Evolutionary conservation across 2,329 filamentous ascomycete genomes (phyloP), one percentile per base, ranked within the genome.

Genomic region (Cercospora canescens): DNA sequence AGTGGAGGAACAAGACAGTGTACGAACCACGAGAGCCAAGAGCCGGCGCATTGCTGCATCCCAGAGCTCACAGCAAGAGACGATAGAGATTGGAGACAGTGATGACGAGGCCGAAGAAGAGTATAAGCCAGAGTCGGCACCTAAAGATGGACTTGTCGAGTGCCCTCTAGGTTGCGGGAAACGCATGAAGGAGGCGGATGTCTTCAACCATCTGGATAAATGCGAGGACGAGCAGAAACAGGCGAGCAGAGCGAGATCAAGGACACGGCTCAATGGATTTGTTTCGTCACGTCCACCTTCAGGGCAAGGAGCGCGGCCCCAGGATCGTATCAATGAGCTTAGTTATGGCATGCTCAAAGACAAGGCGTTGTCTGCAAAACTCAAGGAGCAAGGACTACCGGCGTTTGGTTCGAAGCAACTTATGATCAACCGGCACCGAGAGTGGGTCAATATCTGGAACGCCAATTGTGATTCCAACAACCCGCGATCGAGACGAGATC

Each of bases 401-500:
- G 86, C 84, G 9, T 83, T 81, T 66, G 95, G 95, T 0, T 79
- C 85, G 0, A 90, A 90, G 54, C 81, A 85, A 54, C 83, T 94
- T 1, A 82, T 98, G 62, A 90, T 94, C 76, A 87, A 85, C 70
- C 87, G 96, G 18, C 94, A 98, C 74, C 92, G 87, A 26, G 95
- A 99, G 78, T 99, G 94, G 94, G 85, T 95, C 60, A 97, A 95
- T 39, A 81, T 99, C 18, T 97, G 93, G 91, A 99, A 99, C 77
- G 92, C 96, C 11, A 99, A 99, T 76, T 97, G 93, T 79, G 95
- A 99, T 78, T 91, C 94, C 2, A 86, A 86, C 37, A 82, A 83
- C 1, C 93, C 93, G 0, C 91, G 90, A 75, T 83, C 84, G 11
- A 92, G 91, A 69, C 75, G 80, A 6, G 89, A 95, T 64, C 79